Conservation (phyloP, 805 yeast species). For the Myxozyma neotropica region DNA sequence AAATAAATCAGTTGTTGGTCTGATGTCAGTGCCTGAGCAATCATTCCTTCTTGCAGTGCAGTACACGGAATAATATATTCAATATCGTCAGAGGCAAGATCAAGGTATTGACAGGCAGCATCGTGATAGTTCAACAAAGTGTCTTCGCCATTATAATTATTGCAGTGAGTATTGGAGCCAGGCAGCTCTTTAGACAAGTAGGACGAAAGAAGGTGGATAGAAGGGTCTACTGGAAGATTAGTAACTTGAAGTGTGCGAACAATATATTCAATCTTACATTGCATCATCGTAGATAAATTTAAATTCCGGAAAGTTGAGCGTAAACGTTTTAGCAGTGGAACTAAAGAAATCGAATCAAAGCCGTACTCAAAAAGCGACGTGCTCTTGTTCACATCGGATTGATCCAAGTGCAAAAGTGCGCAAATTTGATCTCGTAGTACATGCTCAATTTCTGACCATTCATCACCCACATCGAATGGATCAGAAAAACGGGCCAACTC, state of each 20-base stretch:
- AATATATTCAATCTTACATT: conserved; percentile 4
- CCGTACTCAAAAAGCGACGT: conserved; percentile 37
- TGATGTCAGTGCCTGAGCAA: conserved; percentile 23
- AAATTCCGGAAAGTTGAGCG: not conserved
- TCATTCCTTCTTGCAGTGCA: conserved; percentile 36
- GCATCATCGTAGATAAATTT: conserved; percentile 16
- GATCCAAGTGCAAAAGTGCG: not conserved
- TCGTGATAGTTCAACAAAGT: conserved; percentile 19
- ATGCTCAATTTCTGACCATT: conserved; percentile 19
- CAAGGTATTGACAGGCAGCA: conserved; percentile 14
- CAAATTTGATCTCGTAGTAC: conserved; percentile 14
- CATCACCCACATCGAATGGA: not conserved
- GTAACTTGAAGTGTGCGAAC: not conserved
- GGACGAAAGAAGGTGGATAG: conserved; percentile 8
- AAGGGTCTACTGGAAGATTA: conserved; percentile 15
- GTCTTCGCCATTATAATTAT: not conserved
- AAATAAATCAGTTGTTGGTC: conserved; percentile 13
- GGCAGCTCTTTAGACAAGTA: not conserved
- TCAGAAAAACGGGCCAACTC: not conserved
- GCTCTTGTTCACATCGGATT: not conserved
- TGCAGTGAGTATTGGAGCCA: not conserved
- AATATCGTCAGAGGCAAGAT: conserved; percentile 22
- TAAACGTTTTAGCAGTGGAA: conserved; percentile 23
- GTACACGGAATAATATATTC: conserved; percentile 34
- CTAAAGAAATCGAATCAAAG: conserved; percentile 36